Evolutionary conservation across 768 basidiomycete species (phyloP).

Genomic region (Pluteus cervinus): DNA sequence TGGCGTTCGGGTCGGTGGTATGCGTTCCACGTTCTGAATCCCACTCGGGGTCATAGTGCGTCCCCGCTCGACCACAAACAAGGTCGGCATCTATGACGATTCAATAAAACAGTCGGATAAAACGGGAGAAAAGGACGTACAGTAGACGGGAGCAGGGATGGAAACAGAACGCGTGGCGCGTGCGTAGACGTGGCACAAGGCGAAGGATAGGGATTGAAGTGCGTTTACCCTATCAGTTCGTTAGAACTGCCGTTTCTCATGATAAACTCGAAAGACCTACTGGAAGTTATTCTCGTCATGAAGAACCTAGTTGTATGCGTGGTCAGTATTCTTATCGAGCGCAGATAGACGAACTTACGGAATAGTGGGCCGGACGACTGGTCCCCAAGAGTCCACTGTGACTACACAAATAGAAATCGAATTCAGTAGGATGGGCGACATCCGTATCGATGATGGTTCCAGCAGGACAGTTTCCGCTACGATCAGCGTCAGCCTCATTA

Average conservation of each 20-base stretch:
- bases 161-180: conserved; percentile 80
- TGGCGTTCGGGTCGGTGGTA: conserved; percentile 36
- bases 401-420: conserved; percentile 75
- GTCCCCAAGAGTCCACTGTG: conserved; percentile 78
- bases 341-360: conserved; percentile 25
- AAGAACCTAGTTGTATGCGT: conserved; percentile 26
- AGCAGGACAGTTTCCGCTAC: conserved; percentile 67
- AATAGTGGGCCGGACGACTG: conserved; percentile 45
- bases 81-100: conserved; percentile 69
- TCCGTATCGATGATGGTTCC: conserved; percentile 74
- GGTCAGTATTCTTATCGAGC: not conserved
- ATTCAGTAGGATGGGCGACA: conserved; percentile 64
- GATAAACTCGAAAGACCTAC: not conserved
- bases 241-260: not conserved
- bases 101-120: not conserved
- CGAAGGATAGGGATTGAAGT: conserved; percentile 64
- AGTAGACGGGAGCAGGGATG: conserved; percentile 82
- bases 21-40: conserved; percentile 56
- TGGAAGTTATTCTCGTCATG: conserved; percentile 30
- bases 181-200: conserved; percentile 77
- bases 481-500: conserved; percentile 43
- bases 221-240: conserved; percentile 46
- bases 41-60: conserved; percentile 68
- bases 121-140: conserved; percentile 32
- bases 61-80: conserved; percentile 74